Base-by-base conservation (phyloP, 441 rosid species). In the Codiaeum variegatum region DNA sequence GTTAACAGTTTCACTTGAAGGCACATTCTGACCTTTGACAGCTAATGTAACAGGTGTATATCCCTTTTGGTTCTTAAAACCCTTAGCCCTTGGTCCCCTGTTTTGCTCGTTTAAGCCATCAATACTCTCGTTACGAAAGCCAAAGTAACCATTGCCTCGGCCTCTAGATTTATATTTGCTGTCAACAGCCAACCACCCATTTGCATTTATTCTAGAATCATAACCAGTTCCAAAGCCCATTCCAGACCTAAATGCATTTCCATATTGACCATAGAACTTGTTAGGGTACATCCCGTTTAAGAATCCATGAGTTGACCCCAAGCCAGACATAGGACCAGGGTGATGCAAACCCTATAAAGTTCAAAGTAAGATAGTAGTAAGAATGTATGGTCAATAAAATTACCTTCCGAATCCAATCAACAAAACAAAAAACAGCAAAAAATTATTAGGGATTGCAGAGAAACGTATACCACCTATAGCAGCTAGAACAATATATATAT, bases 41-140 rank as follows among this genome's bases (percentile, higher is more conserved):
- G 81, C 81, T 58, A 70, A 12, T 55, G 81, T 69, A 24, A 69
- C 62, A n/a, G 86, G 87, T 24, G 68, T 70, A 46, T 62, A 77
- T 64, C 75, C 89, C 80, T 85, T 89, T 71, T 73, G 96, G 79
- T 80, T 85, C 83, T 89, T 94, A 6, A 85, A 66, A 18, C 88
- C 85, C 84, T 88, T 94, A 0, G 93, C 92, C 73, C 98, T 82
- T 10, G 97, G 97, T 60, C 98, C 98, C 78, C 93, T 83, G 81
- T 89, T 94, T 65, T 91, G 90, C 79, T 94, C 98, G 68, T 88
- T 94, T 83, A 91, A 71, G 42, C 95, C 93, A 77, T 94, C 95
- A 52, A 79, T 75, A 73, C 72, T 86, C 65, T 91, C 96, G 70
- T 83, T 88, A 42, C 86, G 88, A 5, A 80, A 90, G 32, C 87